Evolutionary conservation across 345 rosid genomes (phyloP).

Genomic region (Arabis hirsuta): DNA sequence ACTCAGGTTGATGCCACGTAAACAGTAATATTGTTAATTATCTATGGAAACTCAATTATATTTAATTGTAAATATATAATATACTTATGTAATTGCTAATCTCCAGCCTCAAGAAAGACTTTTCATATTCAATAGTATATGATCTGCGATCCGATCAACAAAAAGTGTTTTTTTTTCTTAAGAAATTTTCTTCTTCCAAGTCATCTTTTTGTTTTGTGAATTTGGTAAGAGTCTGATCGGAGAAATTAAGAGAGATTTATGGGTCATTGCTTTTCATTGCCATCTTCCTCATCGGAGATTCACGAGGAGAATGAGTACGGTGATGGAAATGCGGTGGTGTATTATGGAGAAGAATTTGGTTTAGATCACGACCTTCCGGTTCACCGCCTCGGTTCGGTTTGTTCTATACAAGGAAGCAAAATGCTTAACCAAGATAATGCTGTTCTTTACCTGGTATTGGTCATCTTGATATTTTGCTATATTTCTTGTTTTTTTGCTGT

Average conservation of each 20-base stretch:
- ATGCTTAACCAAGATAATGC: conserved; percentile 84
- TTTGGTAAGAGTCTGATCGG: conserved; percentile 29
- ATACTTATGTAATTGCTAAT: conserved; percentile 2
- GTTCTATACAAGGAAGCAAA: conserved; percentile 67
- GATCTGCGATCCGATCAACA: conserved; percentile 5
- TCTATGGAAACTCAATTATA: neutral
- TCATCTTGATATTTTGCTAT: neutral
- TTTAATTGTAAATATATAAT: neutral
- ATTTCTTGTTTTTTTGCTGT: neutral
- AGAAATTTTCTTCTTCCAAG: neutral
- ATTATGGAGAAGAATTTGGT: conserved; percentile 42
- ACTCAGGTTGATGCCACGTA: conserved; percentile 34
- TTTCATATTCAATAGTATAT: conserved; percentile 9
- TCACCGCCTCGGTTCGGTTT: conserved; percentile 50
- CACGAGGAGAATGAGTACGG: conserved; percentile 42
- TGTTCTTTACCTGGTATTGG: conserved; percentile 41
- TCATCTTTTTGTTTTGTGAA: neutral
- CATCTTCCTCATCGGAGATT: conserved; percentile 44
- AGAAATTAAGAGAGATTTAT: conserved; percentile 17
- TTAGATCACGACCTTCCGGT: conserved; percentile 24
- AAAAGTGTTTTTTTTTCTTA: neutral
- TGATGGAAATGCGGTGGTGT: conserved; percentile 43
- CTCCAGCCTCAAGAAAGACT: conserved; percentile 18
- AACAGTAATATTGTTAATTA: conserved; percentile 22
- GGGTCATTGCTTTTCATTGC: conserved; percentile 46